Conservation (phyloP, 805 yeast genomes). For the fission yeast (Schizosaccharomyces pombe) region DNA sequence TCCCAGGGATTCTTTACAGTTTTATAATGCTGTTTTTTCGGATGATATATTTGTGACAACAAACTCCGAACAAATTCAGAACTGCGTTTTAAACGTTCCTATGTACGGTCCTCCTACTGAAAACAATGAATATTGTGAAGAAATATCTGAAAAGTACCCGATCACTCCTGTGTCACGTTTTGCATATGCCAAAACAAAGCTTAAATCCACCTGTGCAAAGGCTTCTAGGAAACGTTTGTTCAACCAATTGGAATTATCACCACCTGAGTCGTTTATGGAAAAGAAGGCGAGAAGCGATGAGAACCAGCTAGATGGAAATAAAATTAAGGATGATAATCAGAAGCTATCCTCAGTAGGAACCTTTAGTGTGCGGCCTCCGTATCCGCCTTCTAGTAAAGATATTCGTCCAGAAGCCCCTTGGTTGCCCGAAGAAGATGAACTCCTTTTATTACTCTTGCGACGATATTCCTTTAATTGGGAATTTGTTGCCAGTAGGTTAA, state of each 20-base stretch:
- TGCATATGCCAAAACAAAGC: neutral
- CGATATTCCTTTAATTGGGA: slow-evolving; percentile 87
- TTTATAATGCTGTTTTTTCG: neutral
- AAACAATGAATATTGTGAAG: neutral
- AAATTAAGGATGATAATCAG: too few relatives aligned
- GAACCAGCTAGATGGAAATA: too few relatives aligned
- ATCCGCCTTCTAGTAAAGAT: neutral
- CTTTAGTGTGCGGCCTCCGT: neutral
- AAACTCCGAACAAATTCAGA: neutral
- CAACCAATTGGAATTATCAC: neutral
- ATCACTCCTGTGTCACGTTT: neutral
- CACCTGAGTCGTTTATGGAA: neutral
- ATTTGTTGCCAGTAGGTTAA: slow-evolving; percentile 58
- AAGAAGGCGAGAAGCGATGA: neutral
- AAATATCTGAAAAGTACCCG: neutral
- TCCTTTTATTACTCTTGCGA: slow-evolving; percentile 54
- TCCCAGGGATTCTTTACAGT: neutral
- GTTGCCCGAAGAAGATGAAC: slow-evolving; percentile 83
- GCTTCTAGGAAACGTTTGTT: slow-evolving; percentile 18
- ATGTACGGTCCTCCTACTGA: slow-evolving; percentile 7
- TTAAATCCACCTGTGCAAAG: neutral
- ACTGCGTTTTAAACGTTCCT: neutral
- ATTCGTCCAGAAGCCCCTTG: slow-evolving; percentile 31
- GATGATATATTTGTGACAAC: neutral
- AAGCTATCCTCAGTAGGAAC: neutral